These are phyloP conservation scores for Podospora fimiseda DNA, from an alignment of 495 filamentous ascomycete genomes.

Conservation along the genomic window DNA sequence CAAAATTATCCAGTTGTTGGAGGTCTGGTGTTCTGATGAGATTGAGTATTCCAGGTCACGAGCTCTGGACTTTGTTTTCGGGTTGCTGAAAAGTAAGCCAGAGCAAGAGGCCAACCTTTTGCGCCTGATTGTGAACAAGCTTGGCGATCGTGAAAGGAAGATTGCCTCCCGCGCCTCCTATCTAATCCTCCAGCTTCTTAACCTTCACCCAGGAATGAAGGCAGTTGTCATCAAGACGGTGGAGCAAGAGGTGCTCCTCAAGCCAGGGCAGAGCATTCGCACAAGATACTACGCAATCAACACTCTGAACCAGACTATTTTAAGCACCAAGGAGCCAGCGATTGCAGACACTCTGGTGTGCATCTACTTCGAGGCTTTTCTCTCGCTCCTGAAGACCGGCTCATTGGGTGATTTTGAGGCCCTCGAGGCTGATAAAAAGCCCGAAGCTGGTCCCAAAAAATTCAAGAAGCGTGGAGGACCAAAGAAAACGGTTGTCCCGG, in stretches of 20 bases:
- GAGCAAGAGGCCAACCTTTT: conserved; percentile 95
- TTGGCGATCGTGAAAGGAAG: conserved; percentile 89
- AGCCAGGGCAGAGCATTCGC: conserved; percentile 76
- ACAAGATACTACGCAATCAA: conserved; percentile 95
- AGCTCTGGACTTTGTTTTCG: conserved; percentile 80
- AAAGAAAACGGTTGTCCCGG: conserved; percentile 10
- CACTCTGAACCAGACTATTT: conserved; percentile 90
- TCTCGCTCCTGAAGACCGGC: conserved; percentile 61
- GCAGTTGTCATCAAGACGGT: conserved; percentile 72
- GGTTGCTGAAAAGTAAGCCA: conserved; percentile 87
- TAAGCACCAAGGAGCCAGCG: conserved; percentile 73
- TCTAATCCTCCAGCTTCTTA: conserved; percentile 81
- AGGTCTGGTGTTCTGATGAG: conserved; percentile 88
- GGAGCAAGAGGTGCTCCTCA: conserved; percentile 79
- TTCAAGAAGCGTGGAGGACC: conserved; percentile 14
- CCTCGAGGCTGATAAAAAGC: conserved; percentile 19
- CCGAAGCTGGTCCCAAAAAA: conserved; percentile 9
- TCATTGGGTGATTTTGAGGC: conserved; percentile 20
- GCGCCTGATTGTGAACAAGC: conserved; percentile 86
- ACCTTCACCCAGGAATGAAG: conserved; percentile 89
- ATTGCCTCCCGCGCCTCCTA: conserved; percentile 89
- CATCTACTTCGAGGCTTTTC: conserved; percentile 85
- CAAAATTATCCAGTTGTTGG: conserved; percentile 80
- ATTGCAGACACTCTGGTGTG: conserved; percentile 76
- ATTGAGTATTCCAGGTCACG: conserved; percentile 82